Evolutionary conservation across 2,329 filamentous ascomycete species (phyloP), one percentile per base, ranked within the genome.

Genomic region (Talaromyces verruculosus): DNA sequence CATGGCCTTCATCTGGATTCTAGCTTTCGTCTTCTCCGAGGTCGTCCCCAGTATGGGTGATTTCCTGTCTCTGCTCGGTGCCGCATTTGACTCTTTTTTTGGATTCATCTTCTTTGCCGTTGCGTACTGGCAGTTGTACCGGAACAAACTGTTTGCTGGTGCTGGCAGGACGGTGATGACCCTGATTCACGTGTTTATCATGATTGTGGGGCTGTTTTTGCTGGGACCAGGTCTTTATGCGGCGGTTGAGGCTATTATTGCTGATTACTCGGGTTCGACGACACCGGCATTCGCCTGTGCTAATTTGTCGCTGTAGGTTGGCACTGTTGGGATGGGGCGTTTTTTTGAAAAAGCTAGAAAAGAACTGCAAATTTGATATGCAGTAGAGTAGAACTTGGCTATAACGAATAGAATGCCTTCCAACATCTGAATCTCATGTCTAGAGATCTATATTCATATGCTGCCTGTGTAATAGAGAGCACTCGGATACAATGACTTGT

Each of bases 181-280:
- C 3, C 67, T 82, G 13, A 71, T 82, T 6, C 82, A 84, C 71
- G 67, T 79, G 0, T 76, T 84, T 64, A 74, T 84, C 13, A 75
- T 84, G 78, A 11, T 74, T 4, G 73, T 74, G 47, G 83, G 83
- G 0, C 69, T 85, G 68, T 84, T 85, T 70, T 68, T 84, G 67
- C 73, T 84, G 17, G 83, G 83, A 3, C 83, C 83, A 0, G 83
- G 83, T 0, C 69, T 84, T n/a, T 84, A 84, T 71, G 82, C 83
- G 37, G 83, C 83, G 15, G 79, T 84, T 4, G 75, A 84, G 73
- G 83, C 83, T 11, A 84, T 84, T 62, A 84, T 84, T 64, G 77
- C 75, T 3, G 83, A 84, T 73, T 85, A 84, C 65, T 74, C 79
- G 1, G 78, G 79, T 1, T 68, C 71, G 25, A 77, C 78, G 1